Evolutionary conservation across 495 filamentous ascomycete species (phyloP), one percentile per base, ranked within the genome.

Genomic region (Xylaria venustula): DNA sequence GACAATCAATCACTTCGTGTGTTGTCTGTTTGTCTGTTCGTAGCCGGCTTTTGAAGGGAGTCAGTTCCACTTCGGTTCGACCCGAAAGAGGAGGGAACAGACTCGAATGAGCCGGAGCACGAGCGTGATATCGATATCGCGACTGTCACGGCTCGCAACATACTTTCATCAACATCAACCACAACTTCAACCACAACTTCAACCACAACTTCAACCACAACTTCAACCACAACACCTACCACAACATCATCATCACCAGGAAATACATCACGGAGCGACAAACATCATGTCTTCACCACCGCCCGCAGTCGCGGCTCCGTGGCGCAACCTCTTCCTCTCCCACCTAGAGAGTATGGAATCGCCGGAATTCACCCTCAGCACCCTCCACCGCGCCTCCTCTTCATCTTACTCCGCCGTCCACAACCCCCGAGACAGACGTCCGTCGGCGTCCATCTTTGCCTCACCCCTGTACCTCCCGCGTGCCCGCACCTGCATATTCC

Each of bases 301-400:
- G 30, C 30, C 30, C 5, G 5, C 30, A 5, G 30, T 11, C 34
- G 50, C 64, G 20, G 64, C 75, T 46, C 70, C 77, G 41, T 96
- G 92, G 92, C 87, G 85, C 58, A 61, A 79, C 44, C 60, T 77
- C 42, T 89, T 97, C 79, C 73, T 85, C 51, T 70, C 80, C 12
- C 88, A 94, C 73, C 65, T 93, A 42, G 65, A 78, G 42, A 73
- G 82, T 57, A 85, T 89, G 75, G 61, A 65, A 22, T 78, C 78
- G 23, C 82, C 88, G 2, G 87, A 89, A 54, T 93, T 96, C 76
- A 84, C 85, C 17, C 81, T 97, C 61, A 74, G 83, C 30, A 90
- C 90, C 4, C 70, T 93, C 15, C 80, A 81, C 69, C 81, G 59
- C 64, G 77, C 57, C 32, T 58, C 66, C 50, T 19, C 55, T 52